These are phyloP conservation scores for Erysiphe neolycopersici DNA, from an alignment of 2,329 filamentous ascomycete genomes.

Conservation along the genomic window DNA sequence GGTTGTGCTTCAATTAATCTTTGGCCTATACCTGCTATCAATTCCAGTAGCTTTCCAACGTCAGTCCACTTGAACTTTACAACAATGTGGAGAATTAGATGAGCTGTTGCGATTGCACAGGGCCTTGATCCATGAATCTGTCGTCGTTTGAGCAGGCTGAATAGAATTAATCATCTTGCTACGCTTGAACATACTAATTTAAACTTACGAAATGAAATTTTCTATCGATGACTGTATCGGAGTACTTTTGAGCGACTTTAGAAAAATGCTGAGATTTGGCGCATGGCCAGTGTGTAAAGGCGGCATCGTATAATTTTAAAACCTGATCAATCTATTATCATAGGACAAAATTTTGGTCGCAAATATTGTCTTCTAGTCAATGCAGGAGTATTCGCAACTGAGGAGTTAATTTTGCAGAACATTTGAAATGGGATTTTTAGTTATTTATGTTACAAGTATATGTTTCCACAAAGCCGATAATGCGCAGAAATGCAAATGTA, in stretches of 20 bases:
- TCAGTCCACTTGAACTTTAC: conserved; percentile 55
- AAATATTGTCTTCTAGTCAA: too few species aligned
- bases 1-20: conserved; percentile 58
- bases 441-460: too few species aligned
- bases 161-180: background rate
- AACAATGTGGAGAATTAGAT: conserved; percentile 68
- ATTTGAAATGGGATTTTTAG: too few species aligned
- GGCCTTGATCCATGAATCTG: conserved; percentile 72
- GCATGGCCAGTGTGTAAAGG: conserved; percentile 21
- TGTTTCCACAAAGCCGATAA: too few species aligned
- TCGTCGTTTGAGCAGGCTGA: conserved; percentile 55
- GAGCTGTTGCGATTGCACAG: conserved; percentile 75
- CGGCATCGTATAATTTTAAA: conserved; percentile 22
- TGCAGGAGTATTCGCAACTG: too few species aligned
- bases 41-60: conserved; percentile 50
- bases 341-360: too few species aligned
- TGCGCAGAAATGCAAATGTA: too few species aligned
- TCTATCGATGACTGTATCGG: conserved; percentile 64
- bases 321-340: too few species aligned
- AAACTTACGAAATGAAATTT: conserved; percentile 43
- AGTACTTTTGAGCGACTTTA: conserved; percentile 51
- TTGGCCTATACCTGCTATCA: conserved; percentile 54
- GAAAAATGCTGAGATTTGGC: conserved; percentile 51
- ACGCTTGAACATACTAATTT: too few species aligned
- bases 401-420: too few species aligned